These are phyloP conservation scores for Hamigera avellanea DNA, from an alignment of 495 filamentous ascomycete species.

Conservation along the genomic window DNA sequence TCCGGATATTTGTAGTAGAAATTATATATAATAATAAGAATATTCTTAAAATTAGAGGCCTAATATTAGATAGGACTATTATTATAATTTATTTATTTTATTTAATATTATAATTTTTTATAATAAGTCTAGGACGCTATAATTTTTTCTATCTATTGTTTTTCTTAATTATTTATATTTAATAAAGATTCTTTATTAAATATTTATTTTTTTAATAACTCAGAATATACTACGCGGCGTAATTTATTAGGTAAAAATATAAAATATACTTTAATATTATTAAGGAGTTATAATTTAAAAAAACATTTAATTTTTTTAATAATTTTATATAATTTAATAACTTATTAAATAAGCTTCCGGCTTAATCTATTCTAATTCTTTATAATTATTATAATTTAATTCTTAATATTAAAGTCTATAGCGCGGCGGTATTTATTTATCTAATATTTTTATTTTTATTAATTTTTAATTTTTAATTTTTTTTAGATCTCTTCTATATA, in stretches of 20 bases:
- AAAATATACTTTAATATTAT: conserved; percentile 2
- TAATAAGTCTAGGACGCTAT: background rate
- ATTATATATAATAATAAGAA: background rate
- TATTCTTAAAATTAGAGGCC: conserved; percentile 4
- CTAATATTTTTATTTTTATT: too few species aligned
- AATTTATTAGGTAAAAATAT: conserved; percentile 7
- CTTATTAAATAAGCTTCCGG: conserved; percentile 2
- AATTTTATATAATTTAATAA: conserved; percentile 4
- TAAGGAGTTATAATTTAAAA: conserved; percentile 1
- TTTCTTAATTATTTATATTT: background rate
- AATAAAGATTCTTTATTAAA: background rate
- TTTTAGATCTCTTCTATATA: too few species aligned
- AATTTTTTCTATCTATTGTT: conserved; percentile 4
- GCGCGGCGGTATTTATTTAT: too few species aligned
- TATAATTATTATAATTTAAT: conserved; percentile 4
- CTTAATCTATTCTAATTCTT: conserved; percentile 5
- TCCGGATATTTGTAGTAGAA: conserved; percentile 2
- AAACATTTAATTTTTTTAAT: conserved; percentile 3
- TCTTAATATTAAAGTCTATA: too few species aligned
- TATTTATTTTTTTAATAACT: background rate
- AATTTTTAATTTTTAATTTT: too few species aligned
- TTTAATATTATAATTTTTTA: conserved; percentile 4
- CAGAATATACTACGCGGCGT: background rate
- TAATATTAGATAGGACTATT: conserved; percentile 1
- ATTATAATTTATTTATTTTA: conserved; percentile 1